Evolutionary conservation across 371 early-diverging fungal species (phyloP).

Genomic region (Mortierella sp.): DNA sequence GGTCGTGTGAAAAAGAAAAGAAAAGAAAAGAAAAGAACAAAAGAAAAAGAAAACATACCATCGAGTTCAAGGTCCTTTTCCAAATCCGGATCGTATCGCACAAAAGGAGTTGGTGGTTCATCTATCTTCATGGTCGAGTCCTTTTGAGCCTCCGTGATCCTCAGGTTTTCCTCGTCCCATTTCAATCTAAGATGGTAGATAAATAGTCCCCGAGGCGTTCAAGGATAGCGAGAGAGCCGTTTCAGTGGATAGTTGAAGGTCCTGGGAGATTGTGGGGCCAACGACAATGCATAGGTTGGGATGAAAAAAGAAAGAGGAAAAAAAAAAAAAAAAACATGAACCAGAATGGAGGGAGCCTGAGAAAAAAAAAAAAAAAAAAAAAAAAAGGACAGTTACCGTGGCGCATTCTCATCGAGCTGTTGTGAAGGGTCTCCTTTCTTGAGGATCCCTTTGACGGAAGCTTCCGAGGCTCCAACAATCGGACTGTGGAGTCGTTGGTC

Average conservation of each 20-base stretch:
- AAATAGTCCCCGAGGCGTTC: background rate
- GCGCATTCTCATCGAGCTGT: conserved; percentile 34
- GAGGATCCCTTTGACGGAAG: conserved; percentile 64
- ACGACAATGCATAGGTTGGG: background rate
- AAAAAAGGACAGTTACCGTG: conserved; percentile 31
- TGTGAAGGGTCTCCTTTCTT: conserved; percentile 49
- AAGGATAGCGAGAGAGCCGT: background rate
- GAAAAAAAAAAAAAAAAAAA: too few species aligned
- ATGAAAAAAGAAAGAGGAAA: too few species aligned
- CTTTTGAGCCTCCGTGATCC: conserved; percentile 90
- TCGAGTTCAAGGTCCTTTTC: conserved; percentile 71
- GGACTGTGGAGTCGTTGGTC: background rate
- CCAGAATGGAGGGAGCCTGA: too few species aligned
- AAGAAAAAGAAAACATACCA: conserved; percentile 15
- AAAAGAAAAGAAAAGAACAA: conserved; percentile 1
- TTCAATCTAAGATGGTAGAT: conserved; percentile 61
- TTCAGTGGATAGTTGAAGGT: too few species aligned
- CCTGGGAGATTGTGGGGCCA: background rate
- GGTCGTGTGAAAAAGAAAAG: background rate
- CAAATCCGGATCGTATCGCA: conserved; percentile 83
- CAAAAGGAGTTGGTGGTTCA: conserved; percentile 97
- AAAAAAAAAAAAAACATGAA: too few species aligned
- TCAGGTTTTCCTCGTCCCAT: conserved; percentile 97
- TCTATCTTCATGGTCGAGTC: conserved; percentile 95
- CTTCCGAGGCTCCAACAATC: conserved; percentile 25